Evolutionary conservation across 75 land plant genomes (phyloP).

Genomic region (Isoetes taiwanensis): DNA sequence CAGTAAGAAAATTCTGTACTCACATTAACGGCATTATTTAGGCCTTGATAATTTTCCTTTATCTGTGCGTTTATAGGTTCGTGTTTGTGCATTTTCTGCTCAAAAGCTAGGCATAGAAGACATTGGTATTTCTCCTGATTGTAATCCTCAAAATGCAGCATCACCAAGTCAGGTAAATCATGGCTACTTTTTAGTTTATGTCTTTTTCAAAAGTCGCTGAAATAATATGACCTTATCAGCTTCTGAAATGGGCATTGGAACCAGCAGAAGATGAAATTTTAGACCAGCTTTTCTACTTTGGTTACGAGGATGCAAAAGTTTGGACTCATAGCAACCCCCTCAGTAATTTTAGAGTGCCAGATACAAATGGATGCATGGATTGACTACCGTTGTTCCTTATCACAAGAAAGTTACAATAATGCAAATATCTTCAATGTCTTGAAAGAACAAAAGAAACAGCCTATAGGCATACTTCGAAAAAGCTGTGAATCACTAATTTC

Average conservation of each 20-base stretch:
- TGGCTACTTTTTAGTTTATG: no score
- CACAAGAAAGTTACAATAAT: no score
- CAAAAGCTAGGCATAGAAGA: conserved; percentile 43
- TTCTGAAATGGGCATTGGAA: conserved; percentile 91
- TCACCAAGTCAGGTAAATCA: conserved; percentile 51
- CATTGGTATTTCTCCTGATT: conserved; percentile 86
- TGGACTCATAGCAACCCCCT: no score
- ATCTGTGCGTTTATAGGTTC: conserved; percentile 36
- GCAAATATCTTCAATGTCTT: no score
- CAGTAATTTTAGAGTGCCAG: no score
- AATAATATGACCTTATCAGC: conserved; percentile 35
- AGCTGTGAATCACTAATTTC: no score
- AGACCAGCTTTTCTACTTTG: conserved; percentile 66
- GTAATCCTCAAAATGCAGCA: conserved; percentile 66
- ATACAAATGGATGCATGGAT: no score
- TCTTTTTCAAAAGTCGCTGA: no score
- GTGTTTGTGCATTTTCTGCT: conserved; percentile 86
- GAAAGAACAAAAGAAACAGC: no score
- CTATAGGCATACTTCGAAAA: no score
- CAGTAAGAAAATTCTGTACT: conserved; percentile 32
- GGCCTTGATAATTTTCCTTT: background rate
- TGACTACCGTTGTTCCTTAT: no score
- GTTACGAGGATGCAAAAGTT: conserved; percentile 71
- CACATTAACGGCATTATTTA: background rate
- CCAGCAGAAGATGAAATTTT: conserved; percentile 76